Conservation (phyloP, 768 basidiomycete species). For the Cystoderma amianthinum region DNA sequence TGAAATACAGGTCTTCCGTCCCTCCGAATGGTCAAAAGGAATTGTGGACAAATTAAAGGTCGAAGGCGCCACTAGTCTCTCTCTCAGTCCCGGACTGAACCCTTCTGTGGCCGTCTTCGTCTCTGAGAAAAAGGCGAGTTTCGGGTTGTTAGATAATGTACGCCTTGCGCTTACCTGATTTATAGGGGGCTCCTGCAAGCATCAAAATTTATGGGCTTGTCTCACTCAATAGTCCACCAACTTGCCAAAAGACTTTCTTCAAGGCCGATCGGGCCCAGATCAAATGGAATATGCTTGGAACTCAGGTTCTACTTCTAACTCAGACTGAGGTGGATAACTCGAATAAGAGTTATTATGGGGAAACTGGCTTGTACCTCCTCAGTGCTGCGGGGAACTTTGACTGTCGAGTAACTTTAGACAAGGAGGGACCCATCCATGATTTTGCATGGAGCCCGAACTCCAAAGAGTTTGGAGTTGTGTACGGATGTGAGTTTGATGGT, state of each 20-base stretch:
- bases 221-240: constrained; percentile 52
- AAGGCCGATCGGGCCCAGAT: constrained; percentile 90
- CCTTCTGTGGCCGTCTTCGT: constrained; percentile 89
- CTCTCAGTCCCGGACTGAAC: constrained; percentile 79
- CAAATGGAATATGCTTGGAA: constrained; percentile 96
- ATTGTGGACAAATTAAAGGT: constrained; percentile 77
- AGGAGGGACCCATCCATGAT: constrained; percentile 97
- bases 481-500: constrained; percentile 70
- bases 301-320: constrained; percentile 84
- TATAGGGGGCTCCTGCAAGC: constrained; percentile 79
- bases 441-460: constrained; percentile 95
- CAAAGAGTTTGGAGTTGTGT: constrained; percentile 94
- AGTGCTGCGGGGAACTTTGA: constrained; percentile 92
- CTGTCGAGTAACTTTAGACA: constrained; percentile 81
- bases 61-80: constrained; percentile 73
- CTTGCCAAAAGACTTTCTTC: constrained; percentile 88
- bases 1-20: constrained; percentile 81
- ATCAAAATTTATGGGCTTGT: constrained; percentile 79
- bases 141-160: no score
- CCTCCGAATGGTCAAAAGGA: constrained; percentile 74
- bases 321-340: constrained; percentile 97
- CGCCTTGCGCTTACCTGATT: constrained; percentile 2
- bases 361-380: constrained; percentile 91
- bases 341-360: constrained; percentile 97
- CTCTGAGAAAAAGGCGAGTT: constrained; percentile 82